Evolutionary conservation across 148 eudicot species (phyloP).

Genomic region (Fagopyrum esculentum): DNA sequence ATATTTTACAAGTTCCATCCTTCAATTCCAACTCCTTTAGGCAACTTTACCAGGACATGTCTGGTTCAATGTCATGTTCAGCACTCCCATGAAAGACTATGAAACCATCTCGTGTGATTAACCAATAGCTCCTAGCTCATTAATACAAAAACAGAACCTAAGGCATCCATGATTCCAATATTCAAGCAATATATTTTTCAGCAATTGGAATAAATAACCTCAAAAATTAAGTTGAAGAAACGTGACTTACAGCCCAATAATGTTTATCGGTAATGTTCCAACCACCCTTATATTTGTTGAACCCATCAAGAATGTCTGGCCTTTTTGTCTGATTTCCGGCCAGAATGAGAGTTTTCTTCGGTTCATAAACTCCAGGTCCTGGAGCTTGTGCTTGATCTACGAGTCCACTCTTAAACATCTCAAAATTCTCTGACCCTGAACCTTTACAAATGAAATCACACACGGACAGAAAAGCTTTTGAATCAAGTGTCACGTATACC

Average conservation of each 20-base stretch:
- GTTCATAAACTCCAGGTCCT: conserved; percentile 40
- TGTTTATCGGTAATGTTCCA: conserved; percentile 85
- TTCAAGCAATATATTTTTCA: neutral
- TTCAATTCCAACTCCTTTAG: neutral
- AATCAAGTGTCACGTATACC: neutral
- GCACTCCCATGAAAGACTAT: neutral
- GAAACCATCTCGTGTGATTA: too few relatives aligned
- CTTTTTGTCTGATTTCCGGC: conserved; percentile 74
- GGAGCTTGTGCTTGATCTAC: conserved; percentile 57
- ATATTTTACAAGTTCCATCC: neutral
- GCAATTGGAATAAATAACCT: neutral
- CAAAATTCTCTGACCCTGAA: conserved; percentile 50
- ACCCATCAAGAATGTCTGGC: conserved; percentile 66
- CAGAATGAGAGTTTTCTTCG: conserved; percentile 50
- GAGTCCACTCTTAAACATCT: conserved; percentile 44
- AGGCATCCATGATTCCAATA: neutral
- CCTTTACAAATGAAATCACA: conserved; percentile 4
- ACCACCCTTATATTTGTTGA: conserved; percentile 71
- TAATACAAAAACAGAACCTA: neutral
- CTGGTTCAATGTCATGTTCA: neutral
- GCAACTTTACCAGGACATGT: neutral
- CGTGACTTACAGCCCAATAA: conserved; percentile 89
- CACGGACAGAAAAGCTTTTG: neutral
- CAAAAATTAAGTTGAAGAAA: neutral
- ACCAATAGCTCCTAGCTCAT: too few relatives aligned